Base-by-base conservation (phyloP, 2,329 filamentous ascomycete species). In the Colletotrichum shisoi region DNA sequence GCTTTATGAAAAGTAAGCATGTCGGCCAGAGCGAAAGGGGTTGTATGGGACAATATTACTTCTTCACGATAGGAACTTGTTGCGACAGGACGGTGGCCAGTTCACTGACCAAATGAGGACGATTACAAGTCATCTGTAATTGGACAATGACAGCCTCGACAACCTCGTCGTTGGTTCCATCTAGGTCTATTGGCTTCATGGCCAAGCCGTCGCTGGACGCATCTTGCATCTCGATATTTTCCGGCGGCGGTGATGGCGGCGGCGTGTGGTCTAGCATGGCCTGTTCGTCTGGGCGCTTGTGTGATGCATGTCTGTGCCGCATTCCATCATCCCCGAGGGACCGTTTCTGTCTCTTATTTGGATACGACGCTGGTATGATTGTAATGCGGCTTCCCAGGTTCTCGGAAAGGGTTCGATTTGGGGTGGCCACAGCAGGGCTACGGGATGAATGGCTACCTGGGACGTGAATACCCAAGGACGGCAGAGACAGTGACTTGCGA, bases 61-160 rank as follows among this genome's bases (percentile, higher is more conserved):
- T 94, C 81, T 96, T 92, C 68, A 99, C 92, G 71, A 91, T 92
- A 68, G 89, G 87, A 70, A 96, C 89, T 69, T 87, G 87, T 69
- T 87, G 87, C 72, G 91, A 87, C 68, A 98, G 84, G 58, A 96
- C 86, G 15, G 89, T 86, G 60, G 94, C 93, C 53, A 99, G 86
- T 79, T 98, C 94, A 80, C 97, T 97, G 70, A 98, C 93, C 37
- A 98, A 84, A 79, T 97, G 94, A 63, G 95, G 95, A 62, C 94
- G 86, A 79, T 99, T 99, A 69, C 89, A 91, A 1, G 94, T 96
- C 76, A 91, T 91, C 78, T 97, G 90, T 63, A 99, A 83, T 79
- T 96, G 93, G 72, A 92, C 81, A 74, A 98, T 92, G 56, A 96
- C 93, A 17, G 89, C 93, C 76, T 96, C 90, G 58, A 99, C 94